phyloP scores from a whole-genome alignment of 352 stramenopile genomes.

The Phytopythium delawarense region DNA sequence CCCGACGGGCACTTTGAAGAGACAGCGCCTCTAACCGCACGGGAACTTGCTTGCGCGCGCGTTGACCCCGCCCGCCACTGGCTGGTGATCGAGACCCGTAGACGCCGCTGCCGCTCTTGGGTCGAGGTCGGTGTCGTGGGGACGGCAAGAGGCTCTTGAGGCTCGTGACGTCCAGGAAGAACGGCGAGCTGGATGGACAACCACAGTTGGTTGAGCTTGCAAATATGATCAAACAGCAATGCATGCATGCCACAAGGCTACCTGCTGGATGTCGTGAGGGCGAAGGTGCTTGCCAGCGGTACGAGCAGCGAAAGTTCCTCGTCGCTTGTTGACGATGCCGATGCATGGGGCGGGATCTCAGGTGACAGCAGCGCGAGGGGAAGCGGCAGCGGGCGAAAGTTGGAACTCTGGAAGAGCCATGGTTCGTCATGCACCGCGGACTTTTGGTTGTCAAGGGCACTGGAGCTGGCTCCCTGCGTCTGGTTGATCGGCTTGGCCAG shows the following conservation, averaged over 20 bases:
- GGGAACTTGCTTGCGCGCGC: conserved; percentile 18
- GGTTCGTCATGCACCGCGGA: conserved; percentile 31
- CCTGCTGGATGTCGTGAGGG: conserved; percentile 2
- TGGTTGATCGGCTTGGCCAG: neutral
- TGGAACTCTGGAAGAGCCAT: conserved; percentile 71
- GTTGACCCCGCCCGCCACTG: conserved; percentile 1
- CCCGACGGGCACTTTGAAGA: conserved; percentile 5
- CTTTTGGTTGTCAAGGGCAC: conserved; percentile 1
- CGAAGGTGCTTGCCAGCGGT: neutral
- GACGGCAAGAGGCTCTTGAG: conserved; percentile 54
- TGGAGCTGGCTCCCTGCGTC: too few relatives aligned
- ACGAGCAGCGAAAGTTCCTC: conserved; percentile 6
- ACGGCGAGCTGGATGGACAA: conserved; percentile 23
- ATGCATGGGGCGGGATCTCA: neutral
- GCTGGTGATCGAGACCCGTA: conserved; percentile 6
- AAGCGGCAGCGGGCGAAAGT: conserved; percentile 21
- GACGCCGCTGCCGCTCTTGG: conserved; percentile 20
- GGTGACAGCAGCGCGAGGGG: conserved; percentile 8
- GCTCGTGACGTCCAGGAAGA: conserved; percentile 65
- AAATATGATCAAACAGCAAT: neutral
- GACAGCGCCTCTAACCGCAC: conserved; percentile 41
- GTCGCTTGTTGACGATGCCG: neutral
- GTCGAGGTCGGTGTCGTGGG: conserved; percentile 13
- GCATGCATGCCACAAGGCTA: neutral
- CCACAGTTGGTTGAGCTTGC: neutral